Percentiles rank a stretch among this genome's conserved stretches.
Conservation (phyloP, 306 rosid genomes). For the Oemleria cerasiformis region DNA sequence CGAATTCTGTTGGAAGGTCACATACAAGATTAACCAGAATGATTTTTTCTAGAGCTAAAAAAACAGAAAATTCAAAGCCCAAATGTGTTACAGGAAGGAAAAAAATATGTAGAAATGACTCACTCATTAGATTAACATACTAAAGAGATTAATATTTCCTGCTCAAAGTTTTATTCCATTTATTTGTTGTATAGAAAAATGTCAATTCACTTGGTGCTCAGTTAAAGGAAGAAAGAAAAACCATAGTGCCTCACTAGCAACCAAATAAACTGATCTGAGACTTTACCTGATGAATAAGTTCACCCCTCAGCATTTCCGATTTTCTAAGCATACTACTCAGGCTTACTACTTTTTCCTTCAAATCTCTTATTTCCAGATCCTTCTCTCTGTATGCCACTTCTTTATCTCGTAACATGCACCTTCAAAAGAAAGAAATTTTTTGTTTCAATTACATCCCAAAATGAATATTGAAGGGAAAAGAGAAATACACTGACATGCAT, state of each 20-base stretch:
- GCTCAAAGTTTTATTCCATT: background rate
- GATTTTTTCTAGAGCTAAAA: background rate
- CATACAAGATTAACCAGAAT: constrained; percentile 9
- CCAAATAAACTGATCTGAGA: constrained; percentile 36
- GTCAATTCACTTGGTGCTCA: background rate
- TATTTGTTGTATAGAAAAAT: background rate
- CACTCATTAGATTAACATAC: background rate
- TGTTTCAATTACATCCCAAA: background rate
- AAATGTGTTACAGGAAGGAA: background rate
- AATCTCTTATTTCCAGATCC: constrained; percentile 68
- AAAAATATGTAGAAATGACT: background rate
- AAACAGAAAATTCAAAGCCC: background rate
- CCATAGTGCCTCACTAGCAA: background rate
- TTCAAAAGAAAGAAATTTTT: constrained; percentile 13
- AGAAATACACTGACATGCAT: background rate
- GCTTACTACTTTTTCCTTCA: constrained; percentile 70
- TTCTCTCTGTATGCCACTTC: constrained; percentile 67
- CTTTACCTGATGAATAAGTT: constrained; percentile 61
- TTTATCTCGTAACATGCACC: constrained; percentile 69
- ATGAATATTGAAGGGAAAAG: background rate
- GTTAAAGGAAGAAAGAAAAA: background rate
- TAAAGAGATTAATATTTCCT: background rate
- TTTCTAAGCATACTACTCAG: constrained; percentile 56
- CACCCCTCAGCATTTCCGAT: constrained; percentile 56
- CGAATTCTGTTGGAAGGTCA: constrained; percentile 44